These are phyloP conservation scores for Mortierella hygrophila DNA, from an alignment of 192 early-diverging fungal species.

Conservation along the genomic window DNA sequence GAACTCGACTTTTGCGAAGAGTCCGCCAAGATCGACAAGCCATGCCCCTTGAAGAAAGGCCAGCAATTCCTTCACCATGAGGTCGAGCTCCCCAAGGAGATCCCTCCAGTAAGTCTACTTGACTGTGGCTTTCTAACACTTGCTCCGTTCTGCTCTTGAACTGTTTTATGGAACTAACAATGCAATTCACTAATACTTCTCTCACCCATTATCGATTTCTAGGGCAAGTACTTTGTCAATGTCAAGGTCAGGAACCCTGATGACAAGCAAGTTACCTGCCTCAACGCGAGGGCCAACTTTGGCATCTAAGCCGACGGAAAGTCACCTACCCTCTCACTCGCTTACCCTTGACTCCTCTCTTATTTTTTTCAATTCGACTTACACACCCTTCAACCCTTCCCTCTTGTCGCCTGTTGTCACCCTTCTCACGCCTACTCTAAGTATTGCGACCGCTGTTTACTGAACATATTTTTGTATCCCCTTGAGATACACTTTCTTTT, in stretches of 20 bases:
- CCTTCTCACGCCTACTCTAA: neutral
- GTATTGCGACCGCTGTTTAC: neutral
- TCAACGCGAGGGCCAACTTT: constrained; percentile 59
- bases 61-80: constrained; percentile 52
- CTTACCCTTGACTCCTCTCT: neutral
- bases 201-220: constrained; percentile 3
- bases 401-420: neutral
- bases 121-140: neutral
- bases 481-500: neutral
- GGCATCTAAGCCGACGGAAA: constrained; percentile 2
- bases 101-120: constrained; percentile 60
- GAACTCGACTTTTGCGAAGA: constrained; percentile 66
- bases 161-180: neutral
- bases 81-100: constrained; percentile 68
- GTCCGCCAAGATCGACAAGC: constrained; percentile 59
- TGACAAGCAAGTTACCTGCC: constrained; percentile 58
- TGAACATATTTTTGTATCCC: neutral
- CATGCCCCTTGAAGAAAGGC: constrained; percentile 63
- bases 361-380: neutral
- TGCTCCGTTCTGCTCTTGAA: neutral
- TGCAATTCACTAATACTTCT: neutral
- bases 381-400: neutral
- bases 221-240: constrained; percentile 69
- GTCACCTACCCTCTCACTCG: neutral
- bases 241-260: constrained; percentile 56